A percentile compares a stretch with the other conserved stretches of the same genome.
phyloP scores from a whole-genome alignment of 495 filamentous ascomycete genomes.

The Entonaema liquescens region DNA sequence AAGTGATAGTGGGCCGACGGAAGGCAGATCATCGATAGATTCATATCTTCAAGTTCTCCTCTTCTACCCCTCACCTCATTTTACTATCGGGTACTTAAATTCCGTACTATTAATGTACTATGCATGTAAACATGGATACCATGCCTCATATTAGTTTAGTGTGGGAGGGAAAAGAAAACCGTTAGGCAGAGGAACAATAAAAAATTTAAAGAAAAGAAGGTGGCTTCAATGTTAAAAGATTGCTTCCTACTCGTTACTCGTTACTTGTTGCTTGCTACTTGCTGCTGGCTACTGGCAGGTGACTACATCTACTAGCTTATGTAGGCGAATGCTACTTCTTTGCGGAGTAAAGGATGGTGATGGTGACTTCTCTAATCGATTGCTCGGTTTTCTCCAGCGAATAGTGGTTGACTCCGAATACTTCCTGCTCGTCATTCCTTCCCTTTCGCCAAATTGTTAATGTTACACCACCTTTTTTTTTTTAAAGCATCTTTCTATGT shows the following conservation, averaged over 20 bases:
- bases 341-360: conserved; percentile 32
- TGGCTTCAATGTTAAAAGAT: conserved; percentile 12
- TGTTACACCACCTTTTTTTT: conserved; percentile 17
- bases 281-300: conserved; percentile 27
- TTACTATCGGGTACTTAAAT: conserved; percentile 28
- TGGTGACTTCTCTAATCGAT: conserved; percentile 4
- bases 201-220: conserved; percentile 11
- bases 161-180: not conserved
- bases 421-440: conserved; percentile 35
- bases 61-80: conserved; percentile 40
- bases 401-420: conserved; percentile 17
- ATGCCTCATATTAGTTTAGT: conserved; percentile 21
- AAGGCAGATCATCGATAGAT: conserved; percentile 27
- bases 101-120: conserved; percentile 15
- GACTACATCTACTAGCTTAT: conserved; percentile 11
- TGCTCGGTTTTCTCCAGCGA: conserved; percentile 28
- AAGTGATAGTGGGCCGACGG: conserved; percentile 9
- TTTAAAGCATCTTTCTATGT: not conserved
- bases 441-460: conserved; percentile 27
- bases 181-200: conserved; percentile 2
- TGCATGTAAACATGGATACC: conserved; percentile 16
- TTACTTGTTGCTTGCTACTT: not conserved
- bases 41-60: conserved; percentile 20
- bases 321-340: not conserved
- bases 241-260: conserved; percentile 2